These are phyloP conservation scores for Truncatella angustata DNA, from an alignment of 2,329 filamentous ascomycete genomes.

Conservation along the genomic window DNA sequence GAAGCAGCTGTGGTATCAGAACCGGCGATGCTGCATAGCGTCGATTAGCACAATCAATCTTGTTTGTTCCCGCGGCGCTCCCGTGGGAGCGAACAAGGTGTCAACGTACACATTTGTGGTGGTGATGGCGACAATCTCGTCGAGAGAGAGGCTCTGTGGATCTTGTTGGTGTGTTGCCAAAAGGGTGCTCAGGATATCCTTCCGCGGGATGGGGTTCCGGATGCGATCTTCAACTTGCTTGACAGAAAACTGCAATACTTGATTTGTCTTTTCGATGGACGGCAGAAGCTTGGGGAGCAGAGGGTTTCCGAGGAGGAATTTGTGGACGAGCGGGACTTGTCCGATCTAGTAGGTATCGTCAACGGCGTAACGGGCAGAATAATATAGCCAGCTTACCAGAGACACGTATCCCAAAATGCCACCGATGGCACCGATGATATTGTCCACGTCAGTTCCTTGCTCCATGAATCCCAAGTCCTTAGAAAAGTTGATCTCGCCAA, in stretches of 20 bases:
- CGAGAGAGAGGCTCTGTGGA: background rate
- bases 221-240: conserved; percentile 6
- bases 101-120: conserved; percentile 9
- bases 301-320: conserved; percentile 11
- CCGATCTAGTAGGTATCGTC: no score
- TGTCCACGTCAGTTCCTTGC: background rate
- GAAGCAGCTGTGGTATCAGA: conserved; percentile 44
- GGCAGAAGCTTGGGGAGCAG: conserved; percentile 8
- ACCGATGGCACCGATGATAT: conserved; percentile 1
- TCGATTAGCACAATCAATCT: no score
- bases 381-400: no score
- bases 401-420: background rate
- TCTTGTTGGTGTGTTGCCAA: conserved; percentile 7
- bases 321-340: conserved; percentile 3
- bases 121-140: conserved; percentile 9
- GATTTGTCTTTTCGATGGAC: conserved; percentile 9
- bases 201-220: background rate
- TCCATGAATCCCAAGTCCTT: conserved; percentile 1
- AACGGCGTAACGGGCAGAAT: no score
- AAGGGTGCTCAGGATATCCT: conserved; percentile 3
- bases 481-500: conserved; percentile 7
- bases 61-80: no score
- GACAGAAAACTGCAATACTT: conserved; percentile 9
- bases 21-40: conserved; percentile 37
- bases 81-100: no score